These are phyloP conservation scores for Lepidium didymum DNA, from an alignment of 345 rosid genomes.

Conservation along the genomic window DNA sequence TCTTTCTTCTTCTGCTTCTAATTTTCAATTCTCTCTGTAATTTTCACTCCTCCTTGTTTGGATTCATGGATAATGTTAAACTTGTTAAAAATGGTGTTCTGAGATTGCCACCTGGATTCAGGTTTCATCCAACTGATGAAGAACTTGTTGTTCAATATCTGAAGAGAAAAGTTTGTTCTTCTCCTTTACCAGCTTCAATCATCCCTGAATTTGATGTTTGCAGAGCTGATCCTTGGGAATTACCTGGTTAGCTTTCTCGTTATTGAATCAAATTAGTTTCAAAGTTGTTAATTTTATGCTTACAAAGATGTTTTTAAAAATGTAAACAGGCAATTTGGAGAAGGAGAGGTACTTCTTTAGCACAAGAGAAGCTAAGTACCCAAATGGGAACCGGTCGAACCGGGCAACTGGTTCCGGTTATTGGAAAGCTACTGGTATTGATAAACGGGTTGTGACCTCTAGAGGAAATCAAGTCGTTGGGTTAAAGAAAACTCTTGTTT, in stretches of 20 bases:
- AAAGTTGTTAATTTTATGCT: not conserved
- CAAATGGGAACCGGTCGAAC: conserved; percentile 86
- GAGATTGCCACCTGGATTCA: conserved; percentile 88
- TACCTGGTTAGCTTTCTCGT: conserved; percentile 56
- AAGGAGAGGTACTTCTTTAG: conserved; percentile 96
- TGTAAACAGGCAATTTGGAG: conserved; percentile 64
- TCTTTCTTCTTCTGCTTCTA: not conserved
- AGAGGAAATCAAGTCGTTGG: conserved; percentile 65
- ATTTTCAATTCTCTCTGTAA: not conserved
- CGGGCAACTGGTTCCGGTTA: conserved; percentile 81
- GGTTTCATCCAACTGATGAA: conserved; percentile 95
- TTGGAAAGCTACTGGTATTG: conserved; percentile 97
- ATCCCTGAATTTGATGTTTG: conserved; percentile 92
- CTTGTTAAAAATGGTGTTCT: conserved; percentile 67
- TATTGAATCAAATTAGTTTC: not conserved
- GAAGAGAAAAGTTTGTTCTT: conserved; percentile 56
- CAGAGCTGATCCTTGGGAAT: conserved; percentile 95
- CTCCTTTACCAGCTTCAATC: conserved; percentile 85
- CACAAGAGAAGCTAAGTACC: conserved; percentile 83
- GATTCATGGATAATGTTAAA: conserved; percentile 53
- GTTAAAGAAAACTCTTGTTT: conserved; percentile 96
- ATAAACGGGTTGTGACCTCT: conserved; percentile 58
- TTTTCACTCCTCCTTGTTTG: not conserved
- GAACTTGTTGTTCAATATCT: conserved; percentile 89
- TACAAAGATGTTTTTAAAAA: not conserved